Evolutionary conservation across 495 filamentous ascomycete species (phyloP).

Genomic region (Corynascus novoguineensis): DNA sequence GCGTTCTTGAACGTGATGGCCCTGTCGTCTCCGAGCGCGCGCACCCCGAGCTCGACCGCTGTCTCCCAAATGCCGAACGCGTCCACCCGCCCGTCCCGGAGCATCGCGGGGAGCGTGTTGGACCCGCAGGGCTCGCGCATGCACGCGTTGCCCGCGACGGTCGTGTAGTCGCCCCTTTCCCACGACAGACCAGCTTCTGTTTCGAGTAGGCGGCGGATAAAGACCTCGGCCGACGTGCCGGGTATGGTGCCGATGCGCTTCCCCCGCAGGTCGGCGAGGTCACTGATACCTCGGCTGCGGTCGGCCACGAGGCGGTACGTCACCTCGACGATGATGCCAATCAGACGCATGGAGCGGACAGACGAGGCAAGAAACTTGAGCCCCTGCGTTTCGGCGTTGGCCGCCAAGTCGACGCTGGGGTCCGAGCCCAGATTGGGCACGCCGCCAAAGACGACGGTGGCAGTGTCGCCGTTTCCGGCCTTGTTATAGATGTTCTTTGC

Average conservation of each 20-base stretch:
- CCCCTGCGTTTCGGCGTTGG: conserved; percentile 45
- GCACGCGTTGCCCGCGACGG: conserved; percentile 34
- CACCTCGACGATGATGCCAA: conserved; percentile 39
- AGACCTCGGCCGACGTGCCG: conserved; percentile 37
- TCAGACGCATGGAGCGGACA: conserved; percentile 38
- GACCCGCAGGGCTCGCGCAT: conserved; percentile 36
- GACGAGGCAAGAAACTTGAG: conserved; percentile 36
- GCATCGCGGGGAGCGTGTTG: conserved; percentile 35
- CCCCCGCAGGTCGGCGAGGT: conserved; percentile 36
- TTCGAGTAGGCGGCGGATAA: conserved; percentile 34
- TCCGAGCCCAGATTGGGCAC: conserved; percentile 24
- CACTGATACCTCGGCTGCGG: conserved; percentile 28
- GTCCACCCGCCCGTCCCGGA: conserved; percentile 31
- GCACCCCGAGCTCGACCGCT: conserved; percentile 35
- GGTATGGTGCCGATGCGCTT: conserved; percentile 40
- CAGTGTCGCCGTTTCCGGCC: background rate
- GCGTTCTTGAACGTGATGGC: conserved; percentile 35
- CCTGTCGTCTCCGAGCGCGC: conserved; percentile 27
- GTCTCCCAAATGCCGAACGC: conserved; percentile 46
- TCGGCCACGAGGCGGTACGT: conserved; percentile 44
- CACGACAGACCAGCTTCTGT: conserved; percentile 29
- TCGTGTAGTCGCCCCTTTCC: conserved; percentile 28
- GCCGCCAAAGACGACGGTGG: conserved; percentile 25
- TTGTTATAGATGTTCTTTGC: conserved; percentile 29
- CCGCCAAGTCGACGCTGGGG: conserved; percentile 30